phyloP scores from a whole-genome alignment of 441 rosid genomes.

The Corymbia calophylla region DNA sequence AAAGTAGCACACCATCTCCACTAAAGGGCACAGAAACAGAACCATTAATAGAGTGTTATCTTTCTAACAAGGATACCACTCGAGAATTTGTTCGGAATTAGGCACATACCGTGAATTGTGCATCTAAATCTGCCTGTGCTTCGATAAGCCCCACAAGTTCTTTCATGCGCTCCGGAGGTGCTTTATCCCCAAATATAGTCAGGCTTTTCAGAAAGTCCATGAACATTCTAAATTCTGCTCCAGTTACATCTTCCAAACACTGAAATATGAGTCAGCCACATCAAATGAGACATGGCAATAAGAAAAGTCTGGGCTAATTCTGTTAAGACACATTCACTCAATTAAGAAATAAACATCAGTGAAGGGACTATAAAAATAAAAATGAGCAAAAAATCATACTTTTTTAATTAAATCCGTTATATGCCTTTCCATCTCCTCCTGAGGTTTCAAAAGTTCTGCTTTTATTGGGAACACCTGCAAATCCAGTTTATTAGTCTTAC shows the following conservation, averaged over 20 bases:
- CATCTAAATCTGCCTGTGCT: slow-evolving; percentile 95
- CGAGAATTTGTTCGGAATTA: not conserved
- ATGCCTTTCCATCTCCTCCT: slow-evolving; percentile 93
- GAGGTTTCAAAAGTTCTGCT: slow-evolving; percentile 85
- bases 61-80: not conserved
- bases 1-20: not conserved
- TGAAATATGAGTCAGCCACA: slow-evolving; percentile 20
- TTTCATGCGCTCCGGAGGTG: slow-evolving; percentile 86
- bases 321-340: not conserved
- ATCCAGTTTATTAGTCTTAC: not conserved
- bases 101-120: slow-evolving; percentile 70
- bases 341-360: not conserved
- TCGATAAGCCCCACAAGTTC: slow-evolving; percentile 85
- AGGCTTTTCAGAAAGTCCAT: slow-evolving; percentile 91
- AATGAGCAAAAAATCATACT: slow-evolving; percentile 22
- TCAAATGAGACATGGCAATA: not conserved
- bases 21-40: not conserved
- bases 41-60: not conserved
- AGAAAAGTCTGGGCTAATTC: not conserved
- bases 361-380: not conserved
- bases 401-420: slow-evolving; percentile 86
- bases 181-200: slow-evolving; percentile 90
- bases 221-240: slow-evolving; percentile 95
- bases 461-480: slow-evolving; percentile 83
- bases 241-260: slow-evolving; percentile 95